These are phyloP conservation scores for Zygosaccharomyces bisporus DNA, from an alignment of 805 yeast genomes.

Conservation along the genomic window DNA sequence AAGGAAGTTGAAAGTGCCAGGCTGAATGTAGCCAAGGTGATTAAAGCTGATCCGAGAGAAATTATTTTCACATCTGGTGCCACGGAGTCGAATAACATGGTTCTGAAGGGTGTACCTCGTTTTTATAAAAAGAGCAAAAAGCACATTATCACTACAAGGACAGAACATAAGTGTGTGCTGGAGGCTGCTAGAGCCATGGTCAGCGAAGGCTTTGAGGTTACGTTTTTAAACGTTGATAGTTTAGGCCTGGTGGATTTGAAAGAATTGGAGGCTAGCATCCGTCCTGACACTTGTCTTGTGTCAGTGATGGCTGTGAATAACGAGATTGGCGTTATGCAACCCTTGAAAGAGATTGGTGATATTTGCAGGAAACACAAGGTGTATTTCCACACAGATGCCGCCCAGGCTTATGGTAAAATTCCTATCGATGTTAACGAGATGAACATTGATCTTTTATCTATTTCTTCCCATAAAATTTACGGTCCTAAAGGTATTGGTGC, in stretches of 20 bases:
- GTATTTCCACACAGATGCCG: conserved; percentile 96
- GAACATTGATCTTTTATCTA: conserved; percentile 90
- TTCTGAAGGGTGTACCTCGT: conserved; percentile 90
- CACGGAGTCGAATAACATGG: conserved; percentile 94
- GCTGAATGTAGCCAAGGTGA: conserved; percentile 71
- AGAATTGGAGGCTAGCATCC: conserved; percentile 73
- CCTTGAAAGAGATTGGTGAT: conserved; percentile 86
- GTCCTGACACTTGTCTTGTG: conserved; percentile 87
- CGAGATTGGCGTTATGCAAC: conserved; percentile 97
- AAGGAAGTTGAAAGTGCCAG: conserved; percentile 87
- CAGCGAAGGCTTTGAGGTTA: conserved; percentile 95
- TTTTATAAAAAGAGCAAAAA: conserved; percentile 86
- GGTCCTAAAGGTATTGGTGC: conserved; percentile 99
- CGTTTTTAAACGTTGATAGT: conserved; percentile 77
- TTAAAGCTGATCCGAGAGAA: conserved; percentile 93
- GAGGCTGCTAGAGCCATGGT: conserved; percentile 93
- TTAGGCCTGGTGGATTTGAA: conserved; percentile 80
- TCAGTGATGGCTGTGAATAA: conserved; percentile 97
- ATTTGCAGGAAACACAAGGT: conserved; percentile 84
- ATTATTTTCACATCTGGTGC: conserved; percentile 97
- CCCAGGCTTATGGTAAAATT: conserved; percentile 95
- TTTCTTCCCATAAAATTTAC: conserved; percentile 93
- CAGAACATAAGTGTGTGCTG: conserved; percentile 98
- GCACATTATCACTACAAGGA: conserved; percentile 93
- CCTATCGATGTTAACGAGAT: conserved; percentile 87